Percentiles rank a stretch among this genome's conserved stretches.
These are phyloP conservation scores for barrel medic (Medicago truncatula) DNA, from an alignment of 306 rosid genomes.

Conservation along the genomic window DNA sequence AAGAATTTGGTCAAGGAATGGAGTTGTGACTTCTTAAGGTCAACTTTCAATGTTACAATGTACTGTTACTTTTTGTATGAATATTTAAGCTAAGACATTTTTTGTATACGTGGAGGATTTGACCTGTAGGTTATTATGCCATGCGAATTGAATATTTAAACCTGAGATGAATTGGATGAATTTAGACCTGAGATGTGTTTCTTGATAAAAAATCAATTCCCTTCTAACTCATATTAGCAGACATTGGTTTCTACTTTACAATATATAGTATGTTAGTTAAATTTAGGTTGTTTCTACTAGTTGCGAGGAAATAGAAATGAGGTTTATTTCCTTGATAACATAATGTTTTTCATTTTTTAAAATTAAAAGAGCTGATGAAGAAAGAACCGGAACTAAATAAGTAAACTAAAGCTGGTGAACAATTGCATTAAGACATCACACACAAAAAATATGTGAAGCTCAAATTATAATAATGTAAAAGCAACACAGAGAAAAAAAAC, in stretches of 20 bases:
- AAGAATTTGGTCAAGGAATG: slow-evolving; percentile 78
- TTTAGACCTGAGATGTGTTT: not conserved
- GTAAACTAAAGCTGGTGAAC: slow-evolving; percentile 11
- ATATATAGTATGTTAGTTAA: not conserved
- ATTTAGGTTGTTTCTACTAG: not conserved
- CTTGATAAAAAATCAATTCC: not conserved
- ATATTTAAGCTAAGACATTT: not conserved
- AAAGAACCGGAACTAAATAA: not conserved
- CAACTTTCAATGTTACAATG: not conserved
- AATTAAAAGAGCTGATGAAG: too few relatives aligned
- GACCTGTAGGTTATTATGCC: too few relatives aligned
- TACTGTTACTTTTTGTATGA: not conserved
- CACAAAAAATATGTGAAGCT: slow-evolving; percentile 28
- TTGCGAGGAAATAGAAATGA: slow-evolving; percentile 7
- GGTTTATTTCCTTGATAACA: slow-evolving; percentile 40
- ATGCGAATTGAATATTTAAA: too few relatives aligned
- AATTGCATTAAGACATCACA: slow-evolving; percentile 33
- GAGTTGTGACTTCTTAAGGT: slow-evolving; percentile 43
- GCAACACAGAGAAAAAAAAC: not conserved
- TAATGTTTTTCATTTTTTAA: not conserved
- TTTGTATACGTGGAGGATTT: not conserved
- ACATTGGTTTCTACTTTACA: too few relatives aligned
- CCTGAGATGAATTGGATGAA: too few relatives aligned
- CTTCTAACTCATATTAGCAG: not conserved
- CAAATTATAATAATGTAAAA: not conserved